phyloP scores from a whole-genome alignment of 768 basidiomycete species.

The Mycena floridula region DNA sequence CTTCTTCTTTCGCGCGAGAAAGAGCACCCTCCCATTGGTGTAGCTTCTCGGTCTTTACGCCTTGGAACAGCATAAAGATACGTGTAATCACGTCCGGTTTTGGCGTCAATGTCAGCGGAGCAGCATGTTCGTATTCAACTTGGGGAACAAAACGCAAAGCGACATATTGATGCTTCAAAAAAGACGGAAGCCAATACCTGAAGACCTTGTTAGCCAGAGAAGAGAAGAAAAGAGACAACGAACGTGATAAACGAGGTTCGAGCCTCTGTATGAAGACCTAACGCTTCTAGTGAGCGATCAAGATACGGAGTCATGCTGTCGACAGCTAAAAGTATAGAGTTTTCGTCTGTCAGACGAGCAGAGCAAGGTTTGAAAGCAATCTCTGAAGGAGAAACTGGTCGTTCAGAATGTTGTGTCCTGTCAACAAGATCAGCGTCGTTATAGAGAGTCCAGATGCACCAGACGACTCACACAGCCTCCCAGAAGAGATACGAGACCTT shows the following conservation, averaged over 20 bases:
- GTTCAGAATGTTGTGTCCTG: neutral
- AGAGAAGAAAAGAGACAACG: neutral
- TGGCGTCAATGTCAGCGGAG: conserved; percentile 21
- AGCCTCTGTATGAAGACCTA: conserved; percentile 24
- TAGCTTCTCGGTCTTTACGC: conserved; percentile 10
- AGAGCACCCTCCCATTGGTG: neutral
- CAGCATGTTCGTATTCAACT: conserved; percentile 22
- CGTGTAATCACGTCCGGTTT: conserved; percentile 24
- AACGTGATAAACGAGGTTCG: conserved; percentile 30
- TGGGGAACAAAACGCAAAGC: conserved; percentile 30
- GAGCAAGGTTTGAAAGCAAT: neutral
- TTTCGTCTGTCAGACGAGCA: neutral
- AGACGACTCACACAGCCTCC: conserved; percentile 26
- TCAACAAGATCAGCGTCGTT: neutral
- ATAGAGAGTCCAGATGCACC: neutral
- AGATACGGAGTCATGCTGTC: conserved; percentile 17
- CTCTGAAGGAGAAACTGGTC: neutral
- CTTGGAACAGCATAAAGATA: conserved; percentile 29
- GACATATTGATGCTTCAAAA: conserved; percentile 21
- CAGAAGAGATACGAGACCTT: conserved; percentile 32
- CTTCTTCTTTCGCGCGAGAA: neutral
- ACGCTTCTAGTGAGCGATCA: conserved; percentile 12
- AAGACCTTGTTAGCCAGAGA: neutral
- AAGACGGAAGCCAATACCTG: conserved; percentile 26
- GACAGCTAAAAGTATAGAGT: conserved; percentile 13